Evolutionary conservation across 139 green algal genomes (phyloP).

Genomic region (Edaphochlamys debaryana): DNA sequence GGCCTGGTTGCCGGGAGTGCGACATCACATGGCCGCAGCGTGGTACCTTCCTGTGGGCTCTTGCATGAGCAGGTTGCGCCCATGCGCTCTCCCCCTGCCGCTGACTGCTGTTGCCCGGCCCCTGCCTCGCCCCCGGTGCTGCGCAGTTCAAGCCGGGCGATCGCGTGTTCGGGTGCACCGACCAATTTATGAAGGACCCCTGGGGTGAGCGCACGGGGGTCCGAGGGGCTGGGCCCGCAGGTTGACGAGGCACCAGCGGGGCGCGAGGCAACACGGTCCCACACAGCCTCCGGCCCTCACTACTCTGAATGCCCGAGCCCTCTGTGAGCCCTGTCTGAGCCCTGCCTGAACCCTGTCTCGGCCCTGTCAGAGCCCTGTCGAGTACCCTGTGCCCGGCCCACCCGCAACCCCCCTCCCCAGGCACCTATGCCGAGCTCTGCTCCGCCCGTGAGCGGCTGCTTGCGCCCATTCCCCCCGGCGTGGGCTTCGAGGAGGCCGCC

Average conservation of each 20-base stretch:
- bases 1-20: no score
- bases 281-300: no score
- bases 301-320: no score
- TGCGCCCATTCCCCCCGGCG: constrained; percentile 18
- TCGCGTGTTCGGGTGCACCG: constrained; percentile 48
- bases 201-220: constrained; percentile 1
- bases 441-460: constrained; percentile 25
- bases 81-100: not conserved
- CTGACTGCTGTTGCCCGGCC: no score
- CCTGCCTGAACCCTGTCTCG: no score
- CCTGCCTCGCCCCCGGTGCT: no score
- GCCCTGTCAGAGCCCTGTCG: no score
- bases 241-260: not conserved
- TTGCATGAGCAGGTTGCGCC: not conserved
- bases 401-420: not conserved
- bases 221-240: not conserved
- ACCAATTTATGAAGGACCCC: constrained; percentile 11
- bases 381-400: not conserved
- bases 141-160: constrained; percentile 67
- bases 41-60: not conserved
- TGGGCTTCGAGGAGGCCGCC: constrained; percentile 47
- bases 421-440: constrained; percentile 54
- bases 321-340: no score
- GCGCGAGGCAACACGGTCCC: no score
- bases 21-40: not conserved